Percentiles rank a stretch among this genome's conserved stretches.
Conservation (phyloP, 2,329 filamentous ascomycete species). For the Fusarium buxicola region DNA sequence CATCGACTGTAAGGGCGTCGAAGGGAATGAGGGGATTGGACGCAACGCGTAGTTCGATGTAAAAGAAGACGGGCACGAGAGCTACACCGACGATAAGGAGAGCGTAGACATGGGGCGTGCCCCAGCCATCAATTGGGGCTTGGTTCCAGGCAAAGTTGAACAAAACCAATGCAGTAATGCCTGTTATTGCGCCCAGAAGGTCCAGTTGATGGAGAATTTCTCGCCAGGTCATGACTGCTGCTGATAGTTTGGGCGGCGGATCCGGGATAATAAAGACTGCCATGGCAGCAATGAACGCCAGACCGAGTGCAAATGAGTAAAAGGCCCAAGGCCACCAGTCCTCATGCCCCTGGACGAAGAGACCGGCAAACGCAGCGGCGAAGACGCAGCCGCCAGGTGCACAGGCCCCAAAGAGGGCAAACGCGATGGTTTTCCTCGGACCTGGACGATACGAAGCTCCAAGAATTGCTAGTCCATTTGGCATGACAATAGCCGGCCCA, state of each 20-base stretch:
- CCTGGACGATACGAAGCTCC: slow-evolving; percentile 68
- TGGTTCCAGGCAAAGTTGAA: slow-evolving; percentile 78
- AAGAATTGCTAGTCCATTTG: slow-evolving; percentile 73
- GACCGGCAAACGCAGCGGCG: slow-evolving; percentile 55
- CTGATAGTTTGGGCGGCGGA: slow-evolving; percentile 35
- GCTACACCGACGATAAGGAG: slow-evolving; percentile 68
- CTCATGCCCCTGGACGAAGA: slow-evolving; percentile 51
- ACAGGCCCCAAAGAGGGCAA: slow-evolving; percentile 62
- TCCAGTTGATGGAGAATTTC: slow-evolving; percentile 52
- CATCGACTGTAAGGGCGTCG: slow-evolving; percentile 56
- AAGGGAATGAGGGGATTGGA: slow-evolving; percentile 69
- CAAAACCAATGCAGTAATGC: slow-evolving; percentile 67
- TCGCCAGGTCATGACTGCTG: slow-evolving; percentile 8
- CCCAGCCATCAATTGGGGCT: slow-evolving; percentile 70
- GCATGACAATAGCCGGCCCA: slow-evolving; percentile 71
- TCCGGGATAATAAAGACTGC: slow-evolving; percentile 53
- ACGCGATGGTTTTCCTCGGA: slow-evolving; percentile 68
- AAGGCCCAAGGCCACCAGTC: slow-evolving; percentile 63
- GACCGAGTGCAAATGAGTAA: slow-evolving; percentile 55
- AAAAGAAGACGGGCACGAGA: slow-evolving; percentile 66
- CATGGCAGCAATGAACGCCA: slow-evolving; percentile 49
- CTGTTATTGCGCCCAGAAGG: slow-evolving; percentile 54
- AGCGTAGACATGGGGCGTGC: slow-evolving; percentile 64
- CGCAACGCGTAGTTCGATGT: slow-evolving; percentile 63
- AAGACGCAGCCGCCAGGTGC: slow-evolving; percentile 60